Evolutionary conservation across 306 rosid genomes (phyloP).

Genomic region (Cicer chorassanicum): DNA sequence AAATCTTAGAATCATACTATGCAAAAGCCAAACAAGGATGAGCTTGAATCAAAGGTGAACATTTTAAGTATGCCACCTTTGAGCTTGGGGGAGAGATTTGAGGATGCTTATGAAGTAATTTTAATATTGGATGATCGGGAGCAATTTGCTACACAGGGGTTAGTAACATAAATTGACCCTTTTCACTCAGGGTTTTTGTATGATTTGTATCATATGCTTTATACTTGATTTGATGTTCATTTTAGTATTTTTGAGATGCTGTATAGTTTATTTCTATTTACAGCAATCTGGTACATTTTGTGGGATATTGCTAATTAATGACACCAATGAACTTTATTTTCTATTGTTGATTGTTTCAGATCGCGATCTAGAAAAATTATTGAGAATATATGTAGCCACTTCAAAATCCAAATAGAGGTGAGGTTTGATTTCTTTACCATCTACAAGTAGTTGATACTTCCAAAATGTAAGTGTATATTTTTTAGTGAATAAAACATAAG

Average conservation of each 20-base stretch:
- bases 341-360: constrained; percentile 56
- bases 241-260: constrained; percentile 16
- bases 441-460: constrained; percentile 22
- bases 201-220: constrained; percentile 16
- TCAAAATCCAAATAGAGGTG: constrained; percentile 77
- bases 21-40: constrained; percentile 51
- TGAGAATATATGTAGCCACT: constrained; percentile 66
- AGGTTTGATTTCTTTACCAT: constrained; percentile 39
- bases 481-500: constrained; percentile 3
- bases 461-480: neutral
- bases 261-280: constrained; percentile 32
- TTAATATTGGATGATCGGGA: constrained; percentile 91
- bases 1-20: constrained; percentile 50
- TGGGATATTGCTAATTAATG: constrained; percentile 30
- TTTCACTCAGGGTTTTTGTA: constrained; percentile 5
- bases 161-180: constrained; percentile 47
- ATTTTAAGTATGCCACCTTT: constrained; percentile 77
- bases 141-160: constrained; percentile 91
- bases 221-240: neutral
- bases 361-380: constrained; percentile 81
- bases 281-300: neutral
- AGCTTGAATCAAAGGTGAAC: constrained; percentile 50
- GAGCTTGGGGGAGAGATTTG: constrained; percentile 87
- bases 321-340: constrained; percentile 34
- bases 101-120: constrained; percentile 77